A percentile compares a stretch with the other conserved stretches of the same genome.
Conservation (phyloP, 768 basidiomycete species). For the Suillus clintonianus region DNA sequence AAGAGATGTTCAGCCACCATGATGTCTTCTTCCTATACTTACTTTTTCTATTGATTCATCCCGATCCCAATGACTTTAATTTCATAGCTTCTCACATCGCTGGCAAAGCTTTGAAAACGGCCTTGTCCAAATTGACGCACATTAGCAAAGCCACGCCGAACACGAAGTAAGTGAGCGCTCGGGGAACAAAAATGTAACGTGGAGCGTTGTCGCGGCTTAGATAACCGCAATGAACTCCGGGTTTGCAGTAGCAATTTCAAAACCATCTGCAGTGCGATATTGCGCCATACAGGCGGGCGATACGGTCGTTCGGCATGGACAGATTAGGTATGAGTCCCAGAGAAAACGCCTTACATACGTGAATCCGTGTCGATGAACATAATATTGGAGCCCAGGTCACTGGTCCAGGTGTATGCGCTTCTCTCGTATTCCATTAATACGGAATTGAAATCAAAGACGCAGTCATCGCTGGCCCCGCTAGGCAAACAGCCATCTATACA, state of each 20-base stretch:
- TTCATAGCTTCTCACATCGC: not conserved
- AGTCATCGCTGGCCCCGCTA: not conserved
- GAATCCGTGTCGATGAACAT: not conserved
- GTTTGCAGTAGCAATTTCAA: not conserved
- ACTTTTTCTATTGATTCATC: not conserved
- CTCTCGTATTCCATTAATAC: too few relatives aligned
- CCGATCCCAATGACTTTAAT: not conserved
- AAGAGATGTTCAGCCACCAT: not conserved
- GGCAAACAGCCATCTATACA: not conserved
- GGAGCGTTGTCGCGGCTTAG: not conserved
- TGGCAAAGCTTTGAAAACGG: not conserved
- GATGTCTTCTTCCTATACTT: not conserved
- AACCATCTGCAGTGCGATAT: not conserved
- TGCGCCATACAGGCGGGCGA: not conserved
- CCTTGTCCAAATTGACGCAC: not conserved
- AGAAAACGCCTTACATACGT: not conserved
- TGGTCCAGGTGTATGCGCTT: not conserved
- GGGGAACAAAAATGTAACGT: not conserved
- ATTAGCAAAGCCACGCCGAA: not conserved
- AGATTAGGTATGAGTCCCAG: not conserved
- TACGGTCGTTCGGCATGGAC: not conserved
- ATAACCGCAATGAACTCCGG: not conserved
- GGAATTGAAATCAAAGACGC: too few relatives aligned
- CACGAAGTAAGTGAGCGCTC: not conserved
- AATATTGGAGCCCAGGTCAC: not conserved